phyloP scores from a whole-genome alignment of 768 basidiomycete genomes.

The Rickenella mellea region DNA sequence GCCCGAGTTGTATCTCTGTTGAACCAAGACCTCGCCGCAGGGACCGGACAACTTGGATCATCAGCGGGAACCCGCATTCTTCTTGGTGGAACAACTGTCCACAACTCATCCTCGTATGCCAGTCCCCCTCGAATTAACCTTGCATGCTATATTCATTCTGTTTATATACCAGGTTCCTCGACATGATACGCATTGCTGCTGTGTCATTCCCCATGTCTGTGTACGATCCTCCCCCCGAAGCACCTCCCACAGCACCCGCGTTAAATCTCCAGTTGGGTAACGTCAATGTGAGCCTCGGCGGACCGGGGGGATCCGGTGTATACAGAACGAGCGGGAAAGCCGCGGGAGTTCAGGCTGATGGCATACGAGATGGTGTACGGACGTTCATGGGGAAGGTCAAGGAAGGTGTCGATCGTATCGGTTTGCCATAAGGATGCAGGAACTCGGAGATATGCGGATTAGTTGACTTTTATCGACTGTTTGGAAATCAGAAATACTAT shows the following conservation, averaged over 20 bases:
- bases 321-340: conserved; percentile 71
- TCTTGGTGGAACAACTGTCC: conserved; percentile 89
- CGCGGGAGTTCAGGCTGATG: conserved; percentile 73
- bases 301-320: conserved; percentile 70
- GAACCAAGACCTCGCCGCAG: conserved; percentile 69
- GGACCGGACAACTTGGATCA: conserved; percentile 24
- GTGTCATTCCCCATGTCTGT: conserved; percentile 51
- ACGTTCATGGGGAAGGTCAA: conserved; percentile 84
- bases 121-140: background rate
- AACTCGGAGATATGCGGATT: too few relatives aligned
- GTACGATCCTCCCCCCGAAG: conserved; percentile 70
- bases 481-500: too few relatives aligned
- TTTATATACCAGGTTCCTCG: conserved; percentile 54
- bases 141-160: background rate
- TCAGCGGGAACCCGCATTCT: conserved; percentile 67
- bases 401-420: conserved; percentile 66
- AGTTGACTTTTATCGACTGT: too few relatives aligned
- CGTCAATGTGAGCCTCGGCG: conserved; percentile 91
- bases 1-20: conserved; percentile 75
- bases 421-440: conserved; percentile 17
- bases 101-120: conserved; percentile 83
- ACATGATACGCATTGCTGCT: conserved; percentile 77
- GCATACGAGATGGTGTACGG: conserved; percentile 80
- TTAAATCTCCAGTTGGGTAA: conserved; percentile 87
- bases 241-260: conserved; percentile 62